phyloP scores from a whole-genome alignment of 768 basidiomycete species.

The Tylopilus felleus region DNA sequence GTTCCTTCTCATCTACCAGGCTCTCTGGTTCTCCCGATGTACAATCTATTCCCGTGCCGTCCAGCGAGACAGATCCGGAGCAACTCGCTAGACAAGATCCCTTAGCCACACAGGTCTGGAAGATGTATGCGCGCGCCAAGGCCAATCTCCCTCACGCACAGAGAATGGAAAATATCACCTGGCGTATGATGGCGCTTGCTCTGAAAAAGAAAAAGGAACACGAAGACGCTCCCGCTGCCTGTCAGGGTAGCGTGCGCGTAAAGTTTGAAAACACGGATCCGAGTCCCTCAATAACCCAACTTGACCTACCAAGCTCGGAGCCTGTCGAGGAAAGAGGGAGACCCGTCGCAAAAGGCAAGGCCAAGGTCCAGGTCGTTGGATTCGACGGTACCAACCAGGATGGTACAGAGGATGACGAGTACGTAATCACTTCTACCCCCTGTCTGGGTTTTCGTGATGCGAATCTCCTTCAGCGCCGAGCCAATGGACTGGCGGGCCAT shows the following conservation, averaged over 20 bases:
- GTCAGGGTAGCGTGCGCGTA: constrained; percentile 11
- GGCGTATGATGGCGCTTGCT: constrained; percentile 98
- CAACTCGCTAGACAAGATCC: constrained; percentile 81
- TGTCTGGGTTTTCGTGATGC: constrained; percentile 22
- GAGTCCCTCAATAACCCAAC: constrained; percentile 2
- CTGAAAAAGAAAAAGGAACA: constrained; percentile 86
- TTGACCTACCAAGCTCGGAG: constrained; percentile 1
- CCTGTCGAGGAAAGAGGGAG: constrained; percentile 59
- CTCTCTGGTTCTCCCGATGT: constrained; percentile 69
- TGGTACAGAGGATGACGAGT: constrained; percentile 71
- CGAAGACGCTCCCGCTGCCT: constrained; percentile 35
- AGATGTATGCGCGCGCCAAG: constrained; percentile 89
- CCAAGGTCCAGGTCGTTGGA: constrained; percentile 72
- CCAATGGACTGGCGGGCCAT: constrained; percentile 94
- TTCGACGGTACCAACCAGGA: constrained; percentile 79
- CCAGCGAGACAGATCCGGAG: constrained; percentile 54
- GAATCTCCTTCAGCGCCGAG: constrained; percentile 38
- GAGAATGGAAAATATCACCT: constrained; percentile 96
- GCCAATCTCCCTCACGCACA: constrained; percentile 88
- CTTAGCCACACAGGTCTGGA: constrained; percentile 94
- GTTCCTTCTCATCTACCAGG: constrained; percentile 61
- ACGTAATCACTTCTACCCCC: constrained; percentile 35
- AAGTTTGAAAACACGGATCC: constrained; percentile 19
- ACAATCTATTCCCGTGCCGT: constrained; percentile 39
- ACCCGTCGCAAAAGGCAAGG: constrained; percentile 77